These are phyloP conservation scores for Oxytropis ochrocephala DNA, from an alignment of 306 rosid genomes.

Conservation along the genomic window DNA sequence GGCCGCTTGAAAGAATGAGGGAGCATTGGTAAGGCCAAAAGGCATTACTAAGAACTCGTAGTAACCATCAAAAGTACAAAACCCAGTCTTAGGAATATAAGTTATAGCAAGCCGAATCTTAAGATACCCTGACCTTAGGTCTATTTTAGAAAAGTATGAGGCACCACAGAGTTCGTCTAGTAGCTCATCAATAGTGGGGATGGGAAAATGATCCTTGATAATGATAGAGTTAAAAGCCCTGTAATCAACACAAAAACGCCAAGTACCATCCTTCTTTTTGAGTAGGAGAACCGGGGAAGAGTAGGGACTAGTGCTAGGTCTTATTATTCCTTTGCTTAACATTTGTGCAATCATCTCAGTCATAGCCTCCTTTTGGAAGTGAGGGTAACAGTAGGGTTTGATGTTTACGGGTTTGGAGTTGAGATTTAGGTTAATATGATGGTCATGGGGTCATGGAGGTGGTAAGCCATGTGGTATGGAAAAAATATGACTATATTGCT, in stretches of 20 bases:
- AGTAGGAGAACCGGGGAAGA: no score
- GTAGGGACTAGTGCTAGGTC: no score
- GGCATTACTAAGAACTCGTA: no score
- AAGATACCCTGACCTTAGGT: neutral
- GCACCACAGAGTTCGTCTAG: neutral
- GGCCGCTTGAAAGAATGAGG: no score
- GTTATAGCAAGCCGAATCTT: neutral
- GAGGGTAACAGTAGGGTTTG: neutral
- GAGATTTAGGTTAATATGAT: neutral
- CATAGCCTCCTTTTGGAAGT: neutral
- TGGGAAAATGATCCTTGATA: neutral
- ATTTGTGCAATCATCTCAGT: no score
- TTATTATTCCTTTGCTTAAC: no score
- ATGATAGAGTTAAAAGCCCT: no score
- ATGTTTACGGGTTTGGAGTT: neutral
- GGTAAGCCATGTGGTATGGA: neutral
- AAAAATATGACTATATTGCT: no score
- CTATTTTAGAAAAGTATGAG: neutral
- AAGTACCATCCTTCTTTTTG: no score
- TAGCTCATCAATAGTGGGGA: neutral
- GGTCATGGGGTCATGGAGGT: neutral
- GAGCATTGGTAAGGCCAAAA: no score
- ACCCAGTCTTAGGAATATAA: neutral
- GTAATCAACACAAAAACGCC: no score
- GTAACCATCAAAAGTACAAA: neutral